These are phyloP conservation scores for Xylaria grammica DNA, from an alignment of 495 filamentous ascomycete species.

Conservation along the genomic window DNA sequence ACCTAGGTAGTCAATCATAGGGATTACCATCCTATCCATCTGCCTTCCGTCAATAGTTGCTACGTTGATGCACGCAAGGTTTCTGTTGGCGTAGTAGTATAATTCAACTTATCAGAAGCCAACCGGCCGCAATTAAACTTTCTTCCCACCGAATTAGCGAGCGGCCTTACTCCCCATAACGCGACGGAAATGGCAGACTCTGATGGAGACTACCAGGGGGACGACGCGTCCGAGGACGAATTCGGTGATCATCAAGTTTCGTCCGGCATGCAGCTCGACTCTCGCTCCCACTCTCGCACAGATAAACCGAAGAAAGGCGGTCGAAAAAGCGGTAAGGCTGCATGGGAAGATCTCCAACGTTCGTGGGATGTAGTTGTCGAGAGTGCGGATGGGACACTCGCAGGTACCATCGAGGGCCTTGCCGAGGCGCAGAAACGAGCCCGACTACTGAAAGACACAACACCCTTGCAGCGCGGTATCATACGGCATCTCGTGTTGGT, in stretches of 20 bases:
- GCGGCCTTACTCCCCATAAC: background rate
- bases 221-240: conserved; percentile 78
- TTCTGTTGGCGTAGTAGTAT: background rate
- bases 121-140: background rate
- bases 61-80: conserved; percentile 9
- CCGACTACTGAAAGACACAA: conserved; percentile 82
- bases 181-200: conserved; percentile 66
- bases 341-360: conserved; percentile 55
- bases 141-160: background rate
- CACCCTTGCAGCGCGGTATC: conserved; percentile 92
- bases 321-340: conserved; percentile 40
- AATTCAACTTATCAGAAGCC: background rate
- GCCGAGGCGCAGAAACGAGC: conserved; percentile 54
- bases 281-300: conserved; percentile 24
- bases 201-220: conserved; percentile 82
- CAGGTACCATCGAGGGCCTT: conserved; percentile 39
- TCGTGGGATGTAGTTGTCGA: conserved; percentile 55
- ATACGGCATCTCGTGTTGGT: conserved; percentile 92
- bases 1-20: no score
- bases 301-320: conserved; percentile 39
- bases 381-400: conserved; percentile 47
- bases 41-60: background rate
- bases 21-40: background rate
- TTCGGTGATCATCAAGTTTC: conserved; percentile 58
- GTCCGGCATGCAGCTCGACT: conserved; percentile 31